Conservation (phyloP, 495 filamentous ascomycete species). For the Acidiella bohemica region DNA sequence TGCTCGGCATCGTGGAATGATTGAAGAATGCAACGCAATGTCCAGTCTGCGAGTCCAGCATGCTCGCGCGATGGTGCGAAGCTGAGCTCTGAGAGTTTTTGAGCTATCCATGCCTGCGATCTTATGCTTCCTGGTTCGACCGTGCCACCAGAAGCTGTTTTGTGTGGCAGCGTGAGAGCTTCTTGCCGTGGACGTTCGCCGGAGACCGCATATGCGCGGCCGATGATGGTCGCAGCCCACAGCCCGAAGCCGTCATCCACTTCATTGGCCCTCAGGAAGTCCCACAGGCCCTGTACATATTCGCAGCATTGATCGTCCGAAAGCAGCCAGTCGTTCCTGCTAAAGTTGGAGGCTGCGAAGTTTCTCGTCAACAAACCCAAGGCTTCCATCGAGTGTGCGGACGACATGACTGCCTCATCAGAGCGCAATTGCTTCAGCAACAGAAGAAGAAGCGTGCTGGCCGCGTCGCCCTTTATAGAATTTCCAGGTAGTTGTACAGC, state of each 20-base stretch:
- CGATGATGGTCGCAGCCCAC: slow-evolving; percentile 76
- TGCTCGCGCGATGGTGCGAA: slow-evolving; percentile 1
- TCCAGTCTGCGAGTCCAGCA: slow-evolving; percentile 64
- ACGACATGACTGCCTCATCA: slow-evolving; percentile 53
- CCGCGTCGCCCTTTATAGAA: slow-evolving; percentile 44
- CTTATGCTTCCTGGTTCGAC: slow-evolving; percentile 30
- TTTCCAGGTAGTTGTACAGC: slow-evolving; percentile 34
- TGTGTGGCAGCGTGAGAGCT: too few species aligned
- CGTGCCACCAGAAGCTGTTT: background rate
- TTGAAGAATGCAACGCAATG: slow-evolving; percentile 58
- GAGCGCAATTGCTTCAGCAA: slow-evolving; percentile 40
- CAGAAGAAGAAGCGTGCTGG: slow-evolving; percentile 59
- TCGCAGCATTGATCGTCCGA: slow-evolving; percentile 45
- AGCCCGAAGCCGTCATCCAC: slow-evolving; percentile 40
- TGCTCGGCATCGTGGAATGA: slow-evolving; percentile 26
- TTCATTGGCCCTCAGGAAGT: slow-evolving; percentile 23
- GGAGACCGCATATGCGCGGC: slow-evolving; percentile 59
- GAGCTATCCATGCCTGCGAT: slow-evolving; percentile 22
- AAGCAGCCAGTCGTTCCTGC: slow-evolving; percentile 46
- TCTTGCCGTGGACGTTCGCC: too few species aligned
- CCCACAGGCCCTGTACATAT: slow-evolving; percentile 46
- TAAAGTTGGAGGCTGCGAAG: slow-evolving; percentile 46
- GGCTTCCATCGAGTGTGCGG: slow-evolving; percentile 45
- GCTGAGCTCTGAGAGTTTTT: background rate
- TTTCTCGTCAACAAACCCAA: slow-evolving; percentile 59